These are phyloP conservation scores for Acer campestre DNA, from an alignment of 345 rosid genomes.

Conservation along the genomic window DNA sequence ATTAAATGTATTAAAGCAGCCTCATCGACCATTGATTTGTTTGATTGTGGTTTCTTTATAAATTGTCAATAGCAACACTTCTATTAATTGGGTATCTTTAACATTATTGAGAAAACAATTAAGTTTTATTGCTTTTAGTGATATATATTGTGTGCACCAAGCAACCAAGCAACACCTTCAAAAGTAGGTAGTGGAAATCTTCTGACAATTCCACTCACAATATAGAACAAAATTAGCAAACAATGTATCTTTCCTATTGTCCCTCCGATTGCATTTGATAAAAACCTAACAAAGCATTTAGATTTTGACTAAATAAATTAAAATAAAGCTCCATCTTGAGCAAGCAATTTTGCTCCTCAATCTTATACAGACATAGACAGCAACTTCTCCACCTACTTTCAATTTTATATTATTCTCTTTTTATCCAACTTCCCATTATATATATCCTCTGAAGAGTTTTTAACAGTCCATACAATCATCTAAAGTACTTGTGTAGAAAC, in stretches of 20 bases:
- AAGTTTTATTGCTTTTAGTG: background rate
- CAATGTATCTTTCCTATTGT: background rate
- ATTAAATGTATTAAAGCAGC: background rate
- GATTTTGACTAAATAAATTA: slow-evolving; percentile 12
- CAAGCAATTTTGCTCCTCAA: slow-evolving; percentile 30
- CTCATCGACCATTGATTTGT: background rate
- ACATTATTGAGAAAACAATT: background rate
- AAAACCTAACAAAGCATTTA: background rate
- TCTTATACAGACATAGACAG: slow-evolving; percentile 33
- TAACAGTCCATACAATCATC: slow-evolving; percentile 17
- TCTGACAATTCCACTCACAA: slow-evolving; percentile 33
- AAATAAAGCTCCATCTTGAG: slow-evolving; percentile 7
- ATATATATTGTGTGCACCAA: background rate
- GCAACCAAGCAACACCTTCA: slow-evolving; percentile 1
- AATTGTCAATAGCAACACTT: background rate
- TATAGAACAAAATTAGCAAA: background rate
- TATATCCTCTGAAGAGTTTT: slow-evolving; percentile 29
- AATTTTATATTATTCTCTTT: slow-evolving; percentile 26
- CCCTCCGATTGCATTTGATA: background rate
- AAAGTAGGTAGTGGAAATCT: slow-evolving; percentile 29
- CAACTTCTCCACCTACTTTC: slow-evolving; percentile 22
- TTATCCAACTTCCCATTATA: slow-evolving; percentile 22
- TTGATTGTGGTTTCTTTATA: background rate
- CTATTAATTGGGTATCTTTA: background rate
- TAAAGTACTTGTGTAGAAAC: background rate